These are phyloP conservation scores for Leishmania arabica DNA, from an alignment of 208 protist species.

Conservation along the genomic window DNA sequence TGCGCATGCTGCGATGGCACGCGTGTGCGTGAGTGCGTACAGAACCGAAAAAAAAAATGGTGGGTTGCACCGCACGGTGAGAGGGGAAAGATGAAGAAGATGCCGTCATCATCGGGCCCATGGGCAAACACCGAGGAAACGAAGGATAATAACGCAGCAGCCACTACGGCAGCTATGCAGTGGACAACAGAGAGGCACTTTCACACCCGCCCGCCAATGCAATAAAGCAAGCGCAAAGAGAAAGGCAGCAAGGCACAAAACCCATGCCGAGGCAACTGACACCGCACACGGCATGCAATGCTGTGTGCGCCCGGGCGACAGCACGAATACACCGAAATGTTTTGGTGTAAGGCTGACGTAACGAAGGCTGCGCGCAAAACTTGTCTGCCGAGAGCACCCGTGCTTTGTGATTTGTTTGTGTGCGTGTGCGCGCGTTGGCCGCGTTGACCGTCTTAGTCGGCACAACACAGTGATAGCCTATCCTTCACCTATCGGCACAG, in stretches of 20 bases:
- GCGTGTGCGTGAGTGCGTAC: neutral
- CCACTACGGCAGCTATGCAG: neutral
- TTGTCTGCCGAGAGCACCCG: neutral
- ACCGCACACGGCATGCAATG: neutral
- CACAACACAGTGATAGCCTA: neutral
- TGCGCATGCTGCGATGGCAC: neutral
- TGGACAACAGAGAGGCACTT: neutral
- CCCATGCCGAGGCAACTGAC: neutral
- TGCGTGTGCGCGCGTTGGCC: neutral
- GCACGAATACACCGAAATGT: neutral
- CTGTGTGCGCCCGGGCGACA: neutral
- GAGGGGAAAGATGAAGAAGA: slow-evolving; percentile 6
- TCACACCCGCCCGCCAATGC: neutral
- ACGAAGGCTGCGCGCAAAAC: too few species aligned
- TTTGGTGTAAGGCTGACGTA: neutral
- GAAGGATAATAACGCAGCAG: slow-evolving; percentile 9
- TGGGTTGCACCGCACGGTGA: neutral
- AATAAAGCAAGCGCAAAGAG: neutral
- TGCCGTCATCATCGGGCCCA: neutral
- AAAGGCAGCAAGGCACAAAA: neutral
- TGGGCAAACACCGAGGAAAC: slow-evolving; percentile 4
- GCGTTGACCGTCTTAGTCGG: neutral
- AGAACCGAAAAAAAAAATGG: neutral
- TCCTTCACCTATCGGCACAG: neutral
- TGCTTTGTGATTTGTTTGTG: neutral